A percentile compares a stretch with the other conserved stretches of the same genome.
Conservation (phyloP, 495 filamentous ascomycete genomes). For the Durotheca rogersii region DNA sequence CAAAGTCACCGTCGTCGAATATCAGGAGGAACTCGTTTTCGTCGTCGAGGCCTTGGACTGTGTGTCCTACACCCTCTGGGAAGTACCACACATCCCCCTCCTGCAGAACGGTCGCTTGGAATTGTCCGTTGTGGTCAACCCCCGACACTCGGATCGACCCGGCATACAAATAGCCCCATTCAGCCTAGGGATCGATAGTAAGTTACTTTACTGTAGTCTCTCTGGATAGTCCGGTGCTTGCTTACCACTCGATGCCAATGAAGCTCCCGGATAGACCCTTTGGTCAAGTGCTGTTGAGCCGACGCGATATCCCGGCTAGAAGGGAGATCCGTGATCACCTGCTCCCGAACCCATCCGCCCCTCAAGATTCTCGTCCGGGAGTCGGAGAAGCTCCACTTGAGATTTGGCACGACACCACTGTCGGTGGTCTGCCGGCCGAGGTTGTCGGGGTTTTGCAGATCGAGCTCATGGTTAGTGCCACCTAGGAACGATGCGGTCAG, state of each 20-base stretch:
- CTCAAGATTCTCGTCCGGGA: slow-evolving; percentile 59
- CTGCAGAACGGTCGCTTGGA: slow-evolving; percentile 54
- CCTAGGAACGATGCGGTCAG: slow-evolving; percentile 30
- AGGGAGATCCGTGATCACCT: slow-evolving; percentile 61
- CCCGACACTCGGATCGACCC: slow-evolving; percentile 59
- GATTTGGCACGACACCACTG: slow-evolving; percentile 58
- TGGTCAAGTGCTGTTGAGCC: slow-evolving; percentile 63
- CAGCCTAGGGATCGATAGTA: slow-evolving; percentile 47
- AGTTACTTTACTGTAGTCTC: not conserved
- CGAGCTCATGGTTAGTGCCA: slow-evolving; percentile 52
- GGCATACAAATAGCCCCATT: slow-evolving; percentile 64
- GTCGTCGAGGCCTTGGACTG: slow-evolving; percentile 57
- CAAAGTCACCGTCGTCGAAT: slow-evolving; percentile 63
- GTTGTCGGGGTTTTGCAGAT: slow-evolving; percentile 61
- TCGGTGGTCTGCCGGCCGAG: slow-evolving; percentile 59
- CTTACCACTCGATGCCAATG: slow-evolving; percentile 67
- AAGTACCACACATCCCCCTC: slow-evolving; percentile 69
- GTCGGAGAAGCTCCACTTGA: slow-evolving; percentile 67
- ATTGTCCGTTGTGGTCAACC: slow-evolving; percentile 60
- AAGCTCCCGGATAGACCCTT: slow-evolving; percentile 62
- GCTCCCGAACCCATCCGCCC: slow-evolving; percentile 65
- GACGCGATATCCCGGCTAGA: slow-evolving; percentile 61
- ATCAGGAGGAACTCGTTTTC: slow-evolving; percentile 66
- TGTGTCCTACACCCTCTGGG: slow-evolving; percentile 63
- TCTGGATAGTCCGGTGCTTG: slow-evolving; percentile 1